Base-by-base conservation (phyloP, 2,329 filamentous ascomycete genomes). In the Colletotrichum karsti region DNA sequence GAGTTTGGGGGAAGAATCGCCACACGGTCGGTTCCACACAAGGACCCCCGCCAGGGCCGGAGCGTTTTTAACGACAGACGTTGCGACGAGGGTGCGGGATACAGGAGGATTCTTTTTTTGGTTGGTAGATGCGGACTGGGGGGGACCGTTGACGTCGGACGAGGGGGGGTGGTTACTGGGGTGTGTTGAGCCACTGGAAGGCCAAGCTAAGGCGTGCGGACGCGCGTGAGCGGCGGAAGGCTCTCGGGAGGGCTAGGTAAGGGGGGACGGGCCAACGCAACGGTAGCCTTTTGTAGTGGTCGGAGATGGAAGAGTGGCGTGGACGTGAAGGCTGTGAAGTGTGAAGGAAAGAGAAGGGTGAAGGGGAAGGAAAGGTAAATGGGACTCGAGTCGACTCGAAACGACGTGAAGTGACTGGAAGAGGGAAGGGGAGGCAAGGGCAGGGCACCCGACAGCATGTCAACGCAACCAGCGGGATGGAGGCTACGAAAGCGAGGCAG, bases 301-400 rank as follows among this genome's bases (percentile, higher is more conserved):
- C 33, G 12, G 9, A 12, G 8, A 12, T 35, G 33, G 10, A 5
- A 9, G 33, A 35, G 18, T 7, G 18, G 30, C 5, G 28, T 15
- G 50, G 30, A 33, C 28, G 12, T 18, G 10, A 35, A 55, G 12
- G n/a, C n/a, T n/a, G n/a, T n/a, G n/a, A n/a, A n/a, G n/a, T n/a
- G n/a, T n/a, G 35, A 37, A n/a, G 51, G 22, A 22, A 26, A 55
- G n/a, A 55, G 13, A 41, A 55, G 33, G 35, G 55, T 70, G 70
- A 74, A 61, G 69, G 30, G 62, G 63, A 62, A 73, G 69, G 69
- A 37, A 39, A 37, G 50, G 33, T 26, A 12, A 24, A 37, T 15
- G 20, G 18, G 30, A 37, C 2, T 22, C 18, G 4, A 37, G 28
- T 10, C 5, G 50, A 54, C 50, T 35, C 20, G 50, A 54, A 54